Conservation (phyloP, 495 filamentous ascomycete species). For the Lentithecium fluviatile region DNA sequence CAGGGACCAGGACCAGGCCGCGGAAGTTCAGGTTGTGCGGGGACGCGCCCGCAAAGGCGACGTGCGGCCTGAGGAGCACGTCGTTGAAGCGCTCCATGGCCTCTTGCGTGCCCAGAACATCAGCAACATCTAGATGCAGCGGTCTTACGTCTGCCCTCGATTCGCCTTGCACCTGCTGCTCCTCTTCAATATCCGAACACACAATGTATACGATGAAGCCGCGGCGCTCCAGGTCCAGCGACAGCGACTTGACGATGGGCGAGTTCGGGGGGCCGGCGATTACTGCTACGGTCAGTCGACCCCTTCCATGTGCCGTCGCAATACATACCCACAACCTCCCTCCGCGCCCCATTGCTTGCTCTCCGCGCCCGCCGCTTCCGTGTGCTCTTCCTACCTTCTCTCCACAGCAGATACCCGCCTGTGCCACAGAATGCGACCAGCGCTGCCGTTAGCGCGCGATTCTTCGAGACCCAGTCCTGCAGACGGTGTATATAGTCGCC, state of each 20-base stretch:
- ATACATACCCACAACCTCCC: constrained; percentile 72
- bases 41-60: constrained; percentile 67
- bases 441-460: constrained; percentile 69
- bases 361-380: constrained; percentile 73
- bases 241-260: constrained; percentile 75
- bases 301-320: not conserved
- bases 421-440: constrained; percentile 68
- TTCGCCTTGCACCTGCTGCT: constrained; percentile 71
- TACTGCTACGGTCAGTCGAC: constrained; percentile 45
- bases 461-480: constrained; percentile 62
- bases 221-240: constrained; percentile 80
- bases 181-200: constrained; percentile 75
- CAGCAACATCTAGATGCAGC: constrained; percentile 76
- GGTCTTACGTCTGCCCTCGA: constrained; percentile 76
- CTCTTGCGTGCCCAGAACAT: constrained; percentile 50
- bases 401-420: constrained; percentile 62
- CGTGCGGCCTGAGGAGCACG: constrained; percentile 69
- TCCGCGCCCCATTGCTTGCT: constrained; percentile 77
- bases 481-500: constrained; percentile 48
- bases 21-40: constrained; percentile 71
- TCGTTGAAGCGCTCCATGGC: constrained; percentile 64
- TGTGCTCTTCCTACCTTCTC: constrained; percentile 56
- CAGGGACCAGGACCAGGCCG: constrained; percentile 75
- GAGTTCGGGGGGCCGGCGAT: constrained; percentile 79
- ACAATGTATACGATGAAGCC: constrained; percentile 94